Evolutionary conservation across 306 rosid species (phyloP).

Genomic region (Pueraria montana): DNA sequence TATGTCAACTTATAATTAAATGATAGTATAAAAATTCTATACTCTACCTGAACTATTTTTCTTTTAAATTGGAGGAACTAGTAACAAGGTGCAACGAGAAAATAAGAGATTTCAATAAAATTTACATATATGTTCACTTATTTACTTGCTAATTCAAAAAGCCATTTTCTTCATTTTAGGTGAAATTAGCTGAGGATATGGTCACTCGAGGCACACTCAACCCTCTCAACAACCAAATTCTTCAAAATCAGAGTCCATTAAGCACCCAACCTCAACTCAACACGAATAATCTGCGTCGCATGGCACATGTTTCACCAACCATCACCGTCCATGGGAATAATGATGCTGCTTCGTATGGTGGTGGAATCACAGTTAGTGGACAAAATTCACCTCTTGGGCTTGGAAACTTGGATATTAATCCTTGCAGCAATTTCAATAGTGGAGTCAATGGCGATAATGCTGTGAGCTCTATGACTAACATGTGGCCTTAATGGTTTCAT

Average conservation of each 20-base stretch:
- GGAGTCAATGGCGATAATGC: constrained; percentile 41
- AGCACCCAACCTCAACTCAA: constrained; percentile 51
- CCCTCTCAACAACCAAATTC: constrained; percentile 55
- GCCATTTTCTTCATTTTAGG: constrained; percentile 47
- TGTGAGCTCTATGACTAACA: constrained; percentile 60
- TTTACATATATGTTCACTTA: too few relatives aligned
- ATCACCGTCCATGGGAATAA: constrained; percentile 57
- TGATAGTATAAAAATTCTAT: too few relatives aligned
- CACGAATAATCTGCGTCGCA: constrained; percentile 32
- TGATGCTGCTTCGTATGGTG: constrained; percentile 55
- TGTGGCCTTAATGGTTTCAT: constrained; percentile 42
- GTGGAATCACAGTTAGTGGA: constrained; percentile 19
- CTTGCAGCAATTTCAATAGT: constrained; percentile 40
- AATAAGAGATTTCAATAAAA: too few relatives aligned
- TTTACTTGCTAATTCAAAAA: neutral
- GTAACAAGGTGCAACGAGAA: too few relatives aligned
- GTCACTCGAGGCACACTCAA: constrained; percentile 69
- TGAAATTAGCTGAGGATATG: constrained; percentile 85
- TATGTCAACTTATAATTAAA: too few relatives aligned
- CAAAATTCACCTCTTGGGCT: constrained; percentile 7
- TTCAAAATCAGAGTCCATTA: constrained; percentile 63
- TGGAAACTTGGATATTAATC: neutral
- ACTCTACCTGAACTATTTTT: too few relatives aligned
- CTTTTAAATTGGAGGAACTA: too few relatives aligned
- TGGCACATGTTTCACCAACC: constrained; percentile 62